Base-by-base conservation (phyloP, 2,329 filamentous ascomycete species). In the Daldinia eschscholtzii region DNA sequence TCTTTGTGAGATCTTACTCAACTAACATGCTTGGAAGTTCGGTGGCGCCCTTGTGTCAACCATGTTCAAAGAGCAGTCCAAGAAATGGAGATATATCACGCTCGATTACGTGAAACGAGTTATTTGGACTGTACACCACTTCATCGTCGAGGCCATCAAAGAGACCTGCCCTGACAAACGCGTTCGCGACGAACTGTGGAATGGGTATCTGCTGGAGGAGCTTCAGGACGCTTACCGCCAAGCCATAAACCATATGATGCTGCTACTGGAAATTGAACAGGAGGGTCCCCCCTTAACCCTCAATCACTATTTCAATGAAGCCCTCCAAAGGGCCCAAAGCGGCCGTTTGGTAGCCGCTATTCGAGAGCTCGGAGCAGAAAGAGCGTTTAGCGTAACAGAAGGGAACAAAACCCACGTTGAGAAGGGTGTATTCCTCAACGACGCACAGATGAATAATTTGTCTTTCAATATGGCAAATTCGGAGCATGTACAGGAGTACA, bases 221-320 rank as follows among this genome's bases (percentile, higher is more conserved):
- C 73, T 88, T 18, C 59, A 80, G 7, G 70, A 74, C 3, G 76
- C 77, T 2, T 87, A 88, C 64, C 74, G 78, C 44, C 75, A 65
- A 18, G 84, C 85, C 2, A 76, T 86, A 33, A 72, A 81, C 0
- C 80, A 86, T 46, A 80, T 82, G 1, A 72, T 74, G 0, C 85
- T 85, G 59, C 77, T 89, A 2, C 76, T 89, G 3, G 58, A 78
- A 3, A 82, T 55, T 10, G 86, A 89, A 72, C 77, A 80, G 13
- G 74, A 78, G 2, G 81, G 80, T 3, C 78, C 69, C 1, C 83
- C 82, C 0, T 73, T 82, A 39, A 89, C 87, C 0, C 73, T 83
- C 6, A 87, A 88, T 58, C 81, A 84, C 65, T 84, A 83, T 60
- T 87, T 88, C 71, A 84, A 80, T 50, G 70, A 74, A 3, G 68